These are phyloP conservation scores for Phytophthora kernoviae DNA, from an alignment of 352 stramenopile genomes.

Conservation along the genomic window DNA sequence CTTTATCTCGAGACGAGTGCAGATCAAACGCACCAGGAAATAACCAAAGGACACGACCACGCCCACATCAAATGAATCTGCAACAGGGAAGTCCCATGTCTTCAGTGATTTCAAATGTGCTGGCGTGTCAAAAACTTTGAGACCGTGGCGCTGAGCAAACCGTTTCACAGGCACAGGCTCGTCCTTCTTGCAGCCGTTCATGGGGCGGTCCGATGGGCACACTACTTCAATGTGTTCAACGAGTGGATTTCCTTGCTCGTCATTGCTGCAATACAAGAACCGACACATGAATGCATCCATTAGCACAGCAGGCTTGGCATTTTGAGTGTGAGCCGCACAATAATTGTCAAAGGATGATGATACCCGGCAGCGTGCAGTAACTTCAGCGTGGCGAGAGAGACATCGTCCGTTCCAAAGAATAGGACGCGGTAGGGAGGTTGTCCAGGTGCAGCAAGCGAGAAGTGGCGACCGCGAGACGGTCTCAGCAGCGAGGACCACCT, in stretches of 20 bases:
- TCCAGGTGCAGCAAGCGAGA: constrained; percentile 35
- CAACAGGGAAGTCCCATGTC: constrained; percentile 63
- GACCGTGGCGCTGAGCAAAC: constrained; percentile 64
- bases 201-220: constrained; percentile 81
- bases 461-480: constrained; percentile 16
- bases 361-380: constrained; percentile 72
- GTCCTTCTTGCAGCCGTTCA: constrained; percentile 60
- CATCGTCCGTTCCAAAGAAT: constrained; percentile 88
- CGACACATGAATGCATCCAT: not conserved
- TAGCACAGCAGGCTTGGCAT: constrained; percentile 7
- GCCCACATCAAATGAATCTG: constrained; percentile 68
- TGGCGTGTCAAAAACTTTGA: constrained; percentile 70
- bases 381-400: constrained; percentile 80
- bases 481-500: constrained; percentile 6
- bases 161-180: constrained; percentile 79
- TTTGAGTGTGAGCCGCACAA: constrained; percentile 4
- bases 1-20: not conserved
- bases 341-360: not conserved
- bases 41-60: constrained; percentile 92
- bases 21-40: constrained; percentile 53
- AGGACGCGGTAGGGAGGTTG: constrained; percentile 60
- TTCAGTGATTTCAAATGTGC: constrained; percentile 81
- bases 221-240: constrained; percentile 73
- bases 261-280: constrained; percentile 21
- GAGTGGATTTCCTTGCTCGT: constrained; percentile 34